Evolutionary conservation across 1,284 basidiomycete genomes (phyloP).

Genomic region (Flammula alnicola): DNA sequence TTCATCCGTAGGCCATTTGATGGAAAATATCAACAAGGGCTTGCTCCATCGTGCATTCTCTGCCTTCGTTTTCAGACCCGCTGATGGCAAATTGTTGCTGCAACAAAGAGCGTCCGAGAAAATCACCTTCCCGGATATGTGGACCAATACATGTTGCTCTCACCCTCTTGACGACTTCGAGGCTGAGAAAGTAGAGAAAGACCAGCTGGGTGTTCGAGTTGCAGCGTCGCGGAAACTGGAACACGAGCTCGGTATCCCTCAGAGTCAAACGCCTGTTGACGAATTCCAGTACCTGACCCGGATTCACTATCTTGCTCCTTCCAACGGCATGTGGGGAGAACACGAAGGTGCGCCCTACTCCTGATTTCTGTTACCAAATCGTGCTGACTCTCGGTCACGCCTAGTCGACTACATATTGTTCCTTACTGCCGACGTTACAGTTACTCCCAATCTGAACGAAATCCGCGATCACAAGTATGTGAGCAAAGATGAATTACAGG

Average conservation of each 20-base stretch:
- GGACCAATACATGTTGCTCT: slow-evolving; percentile 99
- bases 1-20: slow-evolving; percentile 80
- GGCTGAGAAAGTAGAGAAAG: slow-evolving; percentile 76
- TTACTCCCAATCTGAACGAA: slow-evolving; percentile 89
- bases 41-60: slow-evolving; percentile 98
- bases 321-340: slow-evolving; percentile 94
- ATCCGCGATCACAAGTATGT: slow-evolving; percentile 94
- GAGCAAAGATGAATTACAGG: slow-evolving; percentile 85
- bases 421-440: slow-evolving; percentile 87
- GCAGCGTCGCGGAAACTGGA: slow-evolving; percentile 96
- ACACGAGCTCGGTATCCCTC: slow-evolving; percentile 95
- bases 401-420: slow-evolving; percentile 99
- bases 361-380: background rate
- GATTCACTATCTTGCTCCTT: slow-evolving; percentile 98
- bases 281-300: slow-evolving; percentile 94
- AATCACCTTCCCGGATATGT: slow-evolving; percentile 99
- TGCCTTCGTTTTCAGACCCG: slow-evolving; percentile 94
- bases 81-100: slow-evolving; percentile 92
- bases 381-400: background rate
- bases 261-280: slow-evolving; percentile 77
- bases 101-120: slow-evolving; percentile 97
- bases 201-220: slow-evolving; percentile 84
- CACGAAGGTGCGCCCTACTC: slow-evolving; percentile 87
- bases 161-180: slow-evolving; percentile 95
- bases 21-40: slow-evolving; percentile 96